Percentiles rank a stretch among this genome's conserved stretches.
These are phyloP conservation scores for Calocera viscosa DNA, from an alignment of 768 basidiomycete genomes.

Conservation along the genomic window DNA sequence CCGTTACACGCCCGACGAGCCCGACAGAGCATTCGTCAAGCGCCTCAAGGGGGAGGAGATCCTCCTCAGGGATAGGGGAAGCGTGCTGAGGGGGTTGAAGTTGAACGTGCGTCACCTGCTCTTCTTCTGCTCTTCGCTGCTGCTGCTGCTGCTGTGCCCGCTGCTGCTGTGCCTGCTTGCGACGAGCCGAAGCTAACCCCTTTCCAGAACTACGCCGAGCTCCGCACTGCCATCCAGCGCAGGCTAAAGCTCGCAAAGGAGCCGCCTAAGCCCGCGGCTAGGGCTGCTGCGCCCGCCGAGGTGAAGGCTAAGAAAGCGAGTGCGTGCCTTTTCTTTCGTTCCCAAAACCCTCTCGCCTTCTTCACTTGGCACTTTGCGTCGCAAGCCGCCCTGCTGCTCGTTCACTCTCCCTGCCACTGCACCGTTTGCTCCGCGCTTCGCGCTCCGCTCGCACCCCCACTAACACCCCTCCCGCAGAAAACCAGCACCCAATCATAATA, in stretches of 20 bases:
- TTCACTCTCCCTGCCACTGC: background rate
- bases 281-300: background rate
- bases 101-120: slow-evolving; percentile 48
- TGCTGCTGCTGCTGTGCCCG: slow-evolving; percentile 36
- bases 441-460: too few relatives aligned
- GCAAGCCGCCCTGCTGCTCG: background rate
- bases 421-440: too few relatives aligned
- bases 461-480: slow-evolving; percentile 33
- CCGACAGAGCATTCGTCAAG: slow-evolving; percentile 77
- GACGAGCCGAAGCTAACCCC: background rate
- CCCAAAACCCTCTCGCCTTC: too few relatives aligned
- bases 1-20: slow-evolving; percentile 62
- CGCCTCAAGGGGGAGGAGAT: slow-evolving; percentile 63
- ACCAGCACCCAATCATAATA: slow-evolving; percentile 87
- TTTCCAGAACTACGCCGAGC: slow-evolving; percentile 4
- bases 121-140: background rate
- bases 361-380: background rate
- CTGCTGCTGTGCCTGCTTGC: too few relatives aligned
- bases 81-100: slow-evolving; percentile 71
- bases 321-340: background rate
- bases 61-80: slow-evolving; percentile 71
- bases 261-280: background rate
- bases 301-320: background rate
- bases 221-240: background rate
- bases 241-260: background rate